These are phyloP conservation scores for Cystofilobasidium ferigula DNA, from an alignment of 768 basidiomycete genomes.

Conservation along the genomic window DNA sequence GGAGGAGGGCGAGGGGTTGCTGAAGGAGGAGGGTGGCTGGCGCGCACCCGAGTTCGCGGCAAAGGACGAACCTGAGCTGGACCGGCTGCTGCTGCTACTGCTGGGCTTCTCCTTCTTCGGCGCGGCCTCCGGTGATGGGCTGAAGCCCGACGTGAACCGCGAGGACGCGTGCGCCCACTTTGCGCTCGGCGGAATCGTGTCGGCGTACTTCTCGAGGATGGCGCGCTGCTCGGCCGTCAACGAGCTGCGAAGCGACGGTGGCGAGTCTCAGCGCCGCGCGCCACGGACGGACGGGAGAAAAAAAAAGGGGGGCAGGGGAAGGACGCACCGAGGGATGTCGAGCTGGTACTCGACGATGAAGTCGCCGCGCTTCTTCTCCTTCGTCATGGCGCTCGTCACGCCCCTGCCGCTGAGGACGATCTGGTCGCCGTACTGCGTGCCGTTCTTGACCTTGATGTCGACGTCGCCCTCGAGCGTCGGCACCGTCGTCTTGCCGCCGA, in stretches of 20 bases:
- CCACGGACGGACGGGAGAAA: background rate
- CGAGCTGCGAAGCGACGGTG: background rate
- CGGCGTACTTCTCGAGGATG: constrained; percentile 21
- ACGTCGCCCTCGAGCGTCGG: constrained; percentile 93
- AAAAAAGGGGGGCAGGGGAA: background rate
- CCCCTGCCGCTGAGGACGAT: constrained; percentile 87
- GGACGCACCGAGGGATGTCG: constrained; percentile 75
- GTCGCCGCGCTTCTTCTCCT: constrained; percentile 50
- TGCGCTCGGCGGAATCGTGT: background rate
- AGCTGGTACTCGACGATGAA: constrained; percentile 78
- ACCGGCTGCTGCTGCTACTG: no score
- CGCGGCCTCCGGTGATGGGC: no score
- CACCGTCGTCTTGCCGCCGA: constrained; percentile 86
- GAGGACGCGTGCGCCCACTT: background rate
- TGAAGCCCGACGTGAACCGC: no score
- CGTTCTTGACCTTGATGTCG: constrained; percentile 78
- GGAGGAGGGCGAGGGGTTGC: no score
- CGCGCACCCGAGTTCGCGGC: no score
- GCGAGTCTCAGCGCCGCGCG: background rate
- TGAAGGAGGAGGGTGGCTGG: no score
- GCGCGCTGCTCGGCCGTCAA: constrained; percentile 19
- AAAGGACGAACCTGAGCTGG: no score
- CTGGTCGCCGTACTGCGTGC: constrained; percentile 94
- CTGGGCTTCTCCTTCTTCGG: background rate
- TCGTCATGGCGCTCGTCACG: constrained; percentile 51